Evolutionary conservation across 148 eudicot genomes (phyloP), one percentile per base, ranked within the genome.

Genomic region (Rhododendron simsii): DNA sequence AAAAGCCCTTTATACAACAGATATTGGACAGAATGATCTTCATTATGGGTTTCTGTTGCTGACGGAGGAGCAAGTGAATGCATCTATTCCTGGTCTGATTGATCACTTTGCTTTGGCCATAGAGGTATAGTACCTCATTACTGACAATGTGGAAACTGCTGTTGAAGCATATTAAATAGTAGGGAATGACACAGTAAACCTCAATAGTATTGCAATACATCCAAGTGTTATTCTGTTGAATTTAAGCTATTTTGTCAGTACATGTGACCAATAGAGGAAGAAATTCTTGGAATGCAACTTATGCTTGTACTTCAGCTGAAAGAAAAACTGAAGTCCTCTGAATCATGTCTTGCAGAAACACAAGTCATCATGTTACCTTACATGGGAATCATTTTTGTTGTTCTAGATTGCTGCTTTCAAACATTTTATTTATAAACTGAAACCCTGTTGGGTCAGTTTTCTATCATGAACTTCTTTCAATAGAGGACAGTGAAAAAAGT

Each of bases 11-110:
- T 86, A 86, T 86, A 86, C 81, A 53, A 55, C 55, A 65, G 84
- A 86, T 50, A 86, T 59, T 28, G 92, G 92, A 79, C 92, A 91
- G 76, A 91, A 89, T 84, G 92, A 91, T 85, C 86, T 91, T 78
- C 85, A 87, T 78, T 85, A 47, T 67, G 90, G 87, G 39, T 71
- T 91, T 20, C 41, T 3, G 23, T 71, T 50, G 3, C 61, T 82
- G 87, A 61, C 87, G 1, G 90, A 86, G 81, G 91, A 86, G 5
- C 84, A 89, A 82, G 87, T 86, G 33, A 26, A 10, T 74, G 75
- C 84, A 39, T 81, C 86, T 48, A 79, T 89, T 86, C 91, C 90
- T 11, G 73, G 73, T 81, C 59, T 89, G 5, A 65, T 89, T 41
- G 77, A 86, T 81, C 86, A 82, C 16, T 84, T 88, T 61, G 61